Evolutionary conservation across 495 filamentous ascomycete genomes (phyloP), one percentile per base, ranked within the genome.

Genomic region (Bombardia bombarda): DNA sequence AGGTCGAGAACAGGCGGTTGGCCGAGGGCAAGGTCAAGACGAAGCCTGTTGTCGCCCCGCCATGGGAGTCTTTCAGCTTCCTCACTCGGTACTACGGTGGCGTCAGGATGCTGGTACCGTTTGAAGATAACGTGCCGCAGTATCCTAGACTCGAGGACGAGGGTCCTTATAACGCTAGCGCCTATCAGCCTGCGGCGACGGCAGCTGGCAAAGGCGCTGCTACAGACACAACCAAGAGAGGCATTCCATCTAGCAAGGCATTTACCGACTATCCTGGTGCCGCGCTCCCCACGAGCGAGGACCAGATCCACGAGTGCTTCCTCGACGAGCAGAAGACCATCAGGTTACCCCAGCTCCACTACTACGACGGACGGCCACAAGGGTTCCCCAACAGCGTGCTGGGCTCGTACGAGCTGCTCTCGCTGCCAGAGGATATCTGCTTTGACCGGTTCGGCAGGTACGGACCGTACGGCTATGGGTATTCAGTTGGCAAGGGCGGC

Each of bases 361-460:
- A 80, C 42, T 87, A 83, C 45, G 62, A 75, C 9, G 90, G 89
- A 3, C 73, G 90, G 4, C 79, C 84, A 3, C 68, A 75, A 33
- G 89, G 88, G 0, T 89, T 93, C 60, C 93, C 92, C 1, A 79
- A 87, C 28, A 73, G 85, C 38, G 74, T 85, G 2, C 77, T 93
- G 53, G 92, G 92, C 3, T 88, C 84, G 0, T 84, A 95, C 57
- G 75, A 82, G 4, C 65, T 93, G 32, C 60, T 97, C 4, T 88
- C 82, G 0, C 70, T 95, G 21, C 80, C 80, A 22, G 79, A 95
- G 45, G 85, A 94, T 57, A 74, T 96, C 39, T 98, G 92, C 67
- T 97, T 95, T 63, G 92, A 98, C 40, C 77, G 92, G 2, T 93
- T 84, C 62, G 92, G 93, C 8, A 74, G 86, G 43, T 73, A 90